These are phyloP conservation scores for Dissophora globulifera DNA, from an alignment of 192 early-diverging fungal genomes.

Conservation along the genomic window DNA sequence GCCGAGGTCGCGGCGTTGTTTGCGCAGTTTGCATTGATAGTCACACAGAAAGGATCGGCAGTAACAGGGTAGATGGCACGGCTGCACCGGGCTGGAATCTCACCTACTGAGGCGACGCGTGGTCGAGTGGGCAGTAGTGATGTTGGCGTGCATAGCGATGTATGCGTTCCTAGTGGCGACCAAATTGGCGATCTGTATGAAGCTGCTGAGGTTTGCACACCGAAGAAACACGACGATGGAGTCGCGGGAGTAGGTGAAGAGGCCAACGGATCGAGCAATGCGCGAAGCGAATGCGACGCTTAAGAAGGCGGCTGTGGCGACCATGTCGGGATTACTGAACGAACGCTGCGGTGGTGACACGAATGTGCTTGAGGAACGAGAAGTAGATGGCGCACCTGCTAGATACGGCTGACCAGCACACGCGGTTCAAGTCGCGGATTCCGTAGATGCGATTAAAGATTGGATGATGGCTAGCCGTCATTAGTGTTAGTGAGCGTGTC, in stretches of 20 bases:
- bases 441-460: too few species aligned
- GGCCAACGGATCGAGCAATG: conserved; percentile 56
- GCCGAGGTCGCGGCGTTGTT: conserved; percentile 27
- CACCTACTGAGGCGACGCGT: conserved; percentile 35
- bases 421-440: conserved; percentile 90
- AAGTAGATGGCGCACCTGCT: conserved; percentile 69
- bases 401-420: conserved; percentile 90
- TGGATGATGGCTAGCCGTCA: too few species aligned
- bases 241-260: conserved; percentile 55
- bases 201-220: conserved; percentile 78
- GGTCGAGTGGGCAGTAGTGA: conserved; percentile 59
- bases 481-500: too few species aligned
- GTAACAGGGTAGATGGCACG: conserved; percentile 9
- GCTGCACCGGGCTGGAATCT: conserved; percentile 9
- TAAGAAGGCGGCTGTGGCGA: conserved; percentile 50
- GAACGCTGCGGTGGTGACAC: conserved; percentile 45
- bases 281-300: conserved; percentile 42
- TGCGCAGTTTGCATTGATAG: conserved; percentile 14
- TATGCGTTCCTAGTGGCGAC: conserved; percentile 66
- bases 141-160: conserved; percentile 56
- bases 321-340: conserved; percentile 45
- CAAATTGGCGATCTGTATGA: conserved; percentile 81
- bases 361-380: conserved; percentile 48
- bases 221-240: conserved; percentile 69
- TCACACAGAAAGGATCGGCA: neutral